A percentile compares a stretch with the other conserved stretches of the same genome.
Evolutionary conservation across 176 grass and related monocot genomes (phyloP).

Genomic region (Ananas comosus): DNA sequence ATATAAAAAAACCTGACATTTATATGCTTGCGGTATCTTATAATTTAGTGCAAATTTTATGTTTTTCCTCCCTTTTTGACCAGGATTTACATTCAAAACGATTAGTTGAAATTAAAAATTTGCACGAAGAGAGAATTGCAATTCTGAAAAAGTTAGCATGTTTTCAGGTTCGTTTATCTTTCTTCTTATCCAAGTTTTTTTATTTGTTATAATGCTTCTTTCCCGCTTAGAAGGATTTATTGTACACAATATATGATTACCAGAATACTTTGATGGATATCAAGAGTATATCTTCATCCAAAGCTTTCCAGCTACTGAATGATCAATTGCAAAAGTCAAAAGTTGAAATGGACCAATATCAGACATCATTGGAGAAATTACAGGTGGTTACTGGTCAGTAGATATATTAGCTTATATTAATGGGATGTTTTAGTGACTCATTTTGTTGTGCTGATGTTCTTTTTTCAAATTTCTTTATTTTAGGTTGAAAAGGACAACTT

Average conservation of each 20-base stretch:
- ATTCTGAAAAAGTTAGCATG: constrained; percentile 68
- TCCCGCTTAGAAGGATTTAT: neutral
- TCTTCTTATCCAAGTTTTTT: constrained; percentile 1
- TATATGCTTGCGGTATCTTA: neutral
- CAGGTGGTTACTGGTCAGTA: constrained; percentile 76
- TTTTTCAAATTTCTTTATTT: constrained; percentile 27
- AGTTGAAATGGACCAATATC: constrained; percentile 48
- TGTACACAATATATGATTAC: constrained; percentile 12
- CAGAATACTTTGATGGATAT: constrained; percentile 87
- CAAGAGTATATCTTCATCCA: constrained; percentile 71
- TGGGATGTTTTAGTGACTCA: constrained; percentile 4
- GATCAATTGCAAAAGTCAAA: constrained; percentile 56
- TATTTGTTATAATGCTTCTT: neutral
- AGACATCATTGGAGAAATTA: constrained; percentile 69
- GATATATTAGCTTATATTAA: constrained; percentile 29
- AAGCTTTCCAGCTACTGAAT: constrained; percentile 59
- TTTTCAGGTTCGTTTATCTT: constrained; percentile 54
- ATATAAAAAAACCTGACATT: neutral
- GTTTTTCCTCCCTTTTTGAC: constrained; percentile 20
- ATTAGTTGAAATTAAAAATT: constrained; percentile 56
- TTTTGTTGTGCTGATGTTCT: constrained; percentile 15
- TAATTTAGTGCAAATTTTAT: constrained; percentile 5
- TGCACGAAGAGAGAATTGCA: constrained; percentile 82
- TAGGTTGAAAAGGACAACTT: constrained; percentile 82
- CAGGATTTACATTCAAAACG: constrained; percentile 65